Evolutionary conservation across 1,284 basidiomycete genomes (phyloP), one percentile per base, ranked within the genome.

Genomic region (Fomes fomentarius): DNA sequence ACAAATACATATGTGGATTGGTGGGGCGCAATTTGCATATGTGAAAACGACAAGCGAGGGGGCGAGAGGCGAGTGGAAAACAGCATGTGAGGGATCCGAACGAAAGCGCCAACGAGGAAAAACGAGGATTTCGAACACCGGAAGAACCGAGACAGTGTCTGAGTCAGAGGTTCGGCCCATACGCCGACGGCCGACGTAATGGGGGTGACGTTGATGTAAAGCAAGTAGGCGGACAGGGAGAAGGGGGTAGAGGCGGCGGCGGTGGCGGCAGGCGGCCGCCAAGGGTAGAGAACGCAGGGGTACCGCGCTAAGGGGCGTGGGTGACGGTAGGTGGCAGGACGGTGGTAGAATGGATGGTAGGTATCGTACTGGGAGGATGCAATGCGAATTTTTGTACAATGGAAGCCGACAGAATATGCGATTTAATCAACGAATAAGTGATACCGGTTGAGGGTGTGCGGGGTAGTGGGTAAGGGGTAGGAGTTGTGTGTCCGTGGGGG

Each of bases 331-430:
- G n/a, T n/a, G n/a, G n/a, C n/a, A n/a, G n/a, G n/a, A n/a, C n/a
- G 46, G 30, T 24, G 35, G 54, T 39, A 37, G 37, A 26, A 26
- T 56, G 31, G 2, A 33, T 15, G 35, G 17, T 52, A 24, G 19
- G 24, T 43, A 19, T 39, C 28, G 28, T 30, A 12, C 12, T n/a
- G n/a, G n/a, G n/a, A n/a, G n/a, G 31, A 33, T 39, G 24, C n/a
- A 44, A 25, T 37, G 45, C 35, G 33, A 41, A 45, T 46, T 47
- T n/a, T 52, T 49, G 38, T 59, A 52, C 51, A 52, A 41, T 47
- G 33, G 43, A 39, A 40, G 30, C 2, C 6, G 12, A 24, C 19
- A 12, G 17, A 35, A 21, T 40, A n/a, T 22, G 26, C 42, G 25
- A 47, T 19, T 47, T 40, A 47, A 42, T 30, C 31, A n/a, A 42